Percentiles rank a stretch among this genome's conserved stretches.
phyloP scores from a whole-genome alignment of 345 rosid species.

The Moringa oleifera region DNA sequence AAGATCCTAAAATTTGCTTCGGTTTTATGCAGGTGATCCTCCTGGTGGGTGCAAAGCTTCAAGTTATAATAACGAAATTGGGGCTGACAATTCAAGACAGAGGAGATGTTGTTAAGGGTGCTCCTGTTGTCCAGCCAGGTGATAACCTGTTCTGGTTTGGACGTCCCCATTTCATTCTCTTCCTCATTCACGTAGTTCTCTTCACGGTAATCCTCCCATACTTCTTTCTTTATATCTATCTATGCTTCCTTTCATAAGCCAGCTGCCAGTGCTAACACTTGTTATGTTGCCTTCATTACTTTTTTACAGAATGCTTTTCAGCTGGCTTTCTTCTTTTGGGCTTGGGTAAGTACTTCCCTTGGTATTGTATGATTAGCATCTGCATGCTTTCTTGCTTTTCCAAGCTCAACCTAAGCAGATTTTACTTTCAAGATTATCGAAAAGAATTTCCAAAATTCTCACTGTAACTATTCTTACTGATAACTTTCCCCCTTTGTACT shows the following conservation, averaged over 20 bases:
- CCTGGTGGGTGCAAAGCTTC: slow-evolving; percentile 73
- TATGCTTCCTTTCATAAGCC: background rate
- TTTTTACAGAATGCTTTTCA: slow-evolving; percentile 78
- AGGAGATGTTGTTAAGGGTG: slow-evolving; percentile 88
- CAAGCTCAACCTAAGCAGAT: background rate
- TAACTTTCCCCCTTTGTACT: background rate
- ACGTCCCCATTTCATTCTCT: slow-evolving; percentile 74
- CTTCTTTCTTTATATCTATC: background rate
- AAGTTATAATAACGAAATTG: slow-evolving; percentile 76
- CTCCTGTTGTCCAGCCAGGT: slow-evolving; percentile 83
- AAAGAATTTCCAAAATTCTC: no score
- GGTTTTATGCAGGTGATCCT: slow-evolving; percentile 45
- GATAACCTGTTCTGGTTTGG: slow-evolving; percentile 98
- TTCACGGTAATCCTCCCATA: slow-evolving; percentile 53
- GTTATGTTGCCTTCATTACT: background rate
- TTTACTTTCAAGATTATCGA: slow-evolving; percentile 1
- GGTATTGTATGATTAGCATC: slow-evolving; percentile 7
- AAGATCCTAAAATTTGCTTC: background rate
- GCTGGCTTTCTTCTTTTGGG: slow-evolving; percentile 79
- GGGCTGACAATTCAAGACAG: slow-evolving; percentile 74
- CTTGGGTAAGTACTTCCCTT: slow-evolving; percentile 41
- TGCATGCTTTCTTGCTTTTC: background rate
- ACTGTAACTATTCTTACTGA: background rate
- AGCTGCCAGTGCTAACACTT: no score
- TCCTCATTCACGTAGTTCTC: slow-evolving; percentile 80